Evolutionary conservation across 495 filamentous ascomycete genomes (phyloP), one percentile per base, ranked within the genome.

Genomic region (Xylaria nigripes): DNA sequence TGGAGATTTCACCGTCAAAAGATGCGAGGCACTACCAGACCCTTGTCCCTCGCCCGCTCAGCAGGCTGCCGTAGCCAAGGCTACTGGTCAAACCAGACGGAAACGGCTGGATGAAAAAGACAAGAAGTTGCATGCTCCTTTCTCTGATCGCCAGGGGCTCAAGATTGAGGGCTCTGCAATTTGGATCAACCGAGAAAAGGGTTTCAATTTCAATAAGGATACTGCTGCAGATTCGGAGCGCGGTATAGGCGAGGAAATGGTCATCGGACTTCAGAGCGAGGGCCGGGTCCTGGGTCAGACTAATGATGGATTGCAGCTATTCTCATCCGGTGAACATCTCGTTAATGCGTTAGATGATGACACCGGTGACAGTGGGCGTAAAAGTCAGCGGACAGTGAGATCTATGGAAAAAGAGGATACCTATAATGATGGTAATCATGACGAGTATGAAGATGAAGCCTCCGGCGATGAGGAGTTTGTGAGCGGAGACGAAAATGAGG

Each of bases 61-160:
- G 79, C 84, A 95, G 57, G 87, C 94, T 67, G 87, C 85, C 16
- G 72, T 87, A 22, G 86, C 85, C 22, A 95, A 91, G 62, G 80
- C 80, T 6, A 83, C 83, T 1, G 94, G 93, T 1, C 96, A 95
- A 65, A 77, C 78, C 2, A 81, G 80, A 12, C 74, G 88, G 54
- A 81, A 83, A 61, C 75, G 89, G 48, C 69, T 98, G 32, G 92
- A 91, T 29, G 93, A 98, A 64, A 96, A 96, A 67, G 90, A 96
- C 63, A 96, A 96, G 70, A 76, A 93, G 54, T 76, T 98, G 3
- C 94, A 94, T 71, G 93, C 94, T 13, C 93, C 93, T 15, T 97
- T 98, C 91, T 93, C 88, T 47, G 93, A 98, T 72, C 89, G 95
- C 29, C 92, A 91, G 58, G 93, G 93, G 60, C 84, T 98, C 22